Conservation (phyloP, 2,329 filamentous ascomycete species). For the Hymenoscyphus occultus region DNA sequence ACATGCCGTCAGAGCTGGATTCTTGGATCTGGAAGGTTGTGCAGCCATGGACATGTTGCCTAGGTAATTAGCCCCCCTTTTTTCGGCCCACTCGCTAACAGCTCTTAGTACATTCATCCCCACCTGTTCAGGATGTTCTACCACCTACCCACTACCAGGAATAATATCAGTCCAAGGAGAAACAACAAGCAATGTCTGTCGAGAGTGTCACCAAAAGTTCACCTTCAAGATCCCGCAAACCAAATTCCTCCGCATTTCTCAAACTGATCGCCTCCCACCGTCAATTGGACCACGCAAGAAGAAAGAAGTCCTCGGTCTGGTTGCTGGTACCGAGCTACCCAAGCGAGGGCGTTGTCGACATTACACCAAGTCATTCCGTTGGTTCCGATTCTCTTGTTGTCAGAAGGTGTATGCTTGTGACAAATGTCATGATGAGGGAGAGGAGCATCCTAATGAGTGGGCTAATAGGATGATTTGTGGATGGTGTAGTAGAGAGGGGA, state of each 20-base stretch:
- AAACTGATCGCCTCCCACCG: constrained; percentile 39
- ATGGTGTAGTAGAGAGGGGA: constrained; percentile 76
- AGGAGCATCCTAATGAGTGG: constrained; percentile 75
- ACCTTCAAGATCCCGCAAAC: constrained; percentile 75
- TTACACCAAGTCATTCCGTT: constrained; percentile 58
- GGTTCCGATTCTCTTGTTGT: constrained; percentile 66
- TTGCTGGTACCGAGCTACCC: constrained; percentile 55
- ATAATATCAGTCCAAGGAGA: constrained; percentile 73
- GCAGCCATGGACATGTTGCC: constrained; percentile 73
- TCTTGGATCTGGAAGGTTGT: constrained; percentile 73
- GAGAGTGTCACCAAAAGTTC: constrained; percentile 77
- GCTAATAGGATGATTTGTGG: constrained; percentile 82
- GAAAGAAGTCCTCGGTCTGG: constrained; percentile 54
- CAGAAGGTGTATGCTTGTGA: constrained; percentile 59
- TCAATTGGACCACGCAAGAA: constrained; percentile 43
- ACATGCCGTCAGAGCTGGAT: constrained; percentile 72
- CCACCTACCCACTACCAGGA: constrained; percentile 56
- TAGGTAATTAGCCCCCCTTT: constrained; percentile 44
- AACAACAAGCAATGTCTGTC: constrained; percentile 69
- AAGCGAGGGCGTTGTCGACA: constrained; percentile 53
- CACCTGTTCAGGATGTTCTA: constrained; percentile 75
- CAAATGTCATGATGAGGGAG: constrained; percentile 70
- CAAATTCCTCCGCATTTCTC: constrained; percentile 70
- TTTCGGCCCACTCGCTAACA: constrained; percentile 4
- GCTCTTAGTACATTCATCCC: constrained; percentile 67